Base-by-base conservation (phyloP, 768 basidiomycete genomes). In the Amanita pseudoporphyria region DNA sequence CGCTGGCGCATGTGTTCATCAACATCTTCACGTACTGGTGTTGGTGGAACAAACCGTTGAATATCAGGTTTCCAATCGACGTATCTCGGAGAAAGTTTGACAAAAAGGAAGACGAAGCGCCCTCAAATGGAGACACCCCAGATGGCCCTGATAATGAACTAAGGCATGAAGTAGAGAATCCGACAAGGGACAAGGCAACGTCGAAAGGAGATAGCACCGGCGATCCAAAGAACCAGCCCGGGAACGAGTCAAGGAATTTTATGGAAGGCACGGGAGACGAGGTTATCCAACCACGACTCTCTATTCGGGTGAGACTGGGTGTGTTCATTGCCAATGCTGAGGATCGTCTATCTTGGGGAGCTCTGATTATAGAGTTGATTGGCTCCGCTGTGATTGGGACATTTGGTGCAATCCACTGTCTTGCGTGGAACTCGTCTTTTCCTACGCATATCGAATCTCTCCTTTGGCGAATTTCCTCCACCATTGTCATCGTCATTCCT, bases 21-120 rank as follows among this genome's bases (percentile, higher is more conserved):
- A 64, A 65, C 26, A 46, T 56, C 13, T 22, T 61, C 28, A 58
- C 58, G 4, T 68, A 64, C 42, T 40, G 50, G 6, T 49, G 64
- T 19, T 70, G 68, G 67, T 64, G 62, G 67, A 40, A 60, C 36
- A 69, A 69, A 48, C 68, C 68, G 1, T 52, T 62, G 22, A 52
- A 60, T 49, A 53, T 63, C 12, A 19, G 24, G 13, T 45, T 37
- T 36, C 35, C 24, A 12, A 26, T 47, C 14, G 47, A 47, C 6
- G 26, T 47, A 5, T 38, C 37, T 16, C 24, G 33, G 10, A 45
- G 6, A 13, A 32, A 22, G n/a, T n/a, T n/a, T 16, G 21, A 22
- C 6, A 13, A 30, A 30, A 28, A 21, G 3, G 9, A 3, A 4
- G 40, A 28, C 10, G 14, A n/a, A 22, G 26, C 10, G n/a, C 26